phyloP scores from a whole-genome alignment of 2,329 filamentous ascomycete species.

The Paraconiothyrium sp. region DNA sequence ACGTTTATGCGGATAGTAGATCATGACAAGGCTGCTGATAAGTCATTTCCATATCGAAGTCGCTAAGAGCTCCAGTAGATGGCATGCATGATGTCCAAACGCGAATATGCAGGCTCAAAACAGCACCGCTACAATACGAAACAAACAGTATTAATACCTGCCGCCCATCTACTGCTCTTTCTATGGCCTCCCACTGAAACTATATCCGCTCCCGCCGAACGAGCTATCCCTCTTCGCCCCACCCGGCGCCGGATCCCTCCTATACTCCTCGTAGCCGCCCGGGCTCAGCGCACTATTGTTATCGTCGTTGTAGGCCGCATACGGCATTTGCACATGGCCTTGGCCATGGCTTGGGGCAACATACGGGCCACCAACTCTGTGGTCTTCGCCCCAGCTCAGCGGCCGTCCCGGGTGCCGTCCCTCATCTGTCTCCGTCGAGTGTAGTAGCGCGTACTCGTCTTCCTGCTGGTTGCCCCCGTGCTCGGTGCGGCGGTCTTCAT shows the following conservation, averaged over 20 bases:
- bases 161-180: slow-evolving; percentile 4
- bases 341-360: background rate
- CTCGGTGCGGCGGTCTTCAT: slow-evolving; percentile 50
- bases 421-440: slow-evolving; percentile 52
- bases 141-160: background rate
- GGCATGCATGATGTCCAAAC: background rate
- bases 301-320: slow-evolving; percentile 52
- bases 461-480: slow-evolving; percentile 58
- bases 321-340: slow-evolving; percentile 31
- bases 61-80: slow-evolving; percentile 9
- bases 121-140: background rate
- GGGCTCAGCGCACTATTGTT: slow-evolving; percentile 44
- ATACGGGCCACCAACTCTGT: slow-evolving; percentile 18
- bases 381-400: slow-evolving; percentile 50
- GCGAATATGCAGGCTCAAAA: slow-evolving; percentile 3
- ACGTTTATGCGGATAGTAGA: background rate
- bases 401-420: slow-evolving; percentile 52
- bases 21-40: background rate
- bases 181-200: slow-evolving; percentile 30
- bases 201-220: slow-evolving; percentile 31
- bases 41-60: background rate
- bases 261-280: slow-evolving; percentile 48
- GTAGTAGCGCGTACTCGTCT: slow-evolving; percentile 61
- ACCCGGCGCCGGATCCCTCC: slow-evolving; percentile 28
- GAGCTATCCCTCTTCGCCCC: slow-evolving; percentile 7